Percentiles rank a stretch among this genome's conserved stretches.
These are phyloP conservation scores for Calcarisporium arbuscula DNA, from an alignment of 2,329 filamentous ascomycete genomes.

Conservation along the genomic window DNA sequence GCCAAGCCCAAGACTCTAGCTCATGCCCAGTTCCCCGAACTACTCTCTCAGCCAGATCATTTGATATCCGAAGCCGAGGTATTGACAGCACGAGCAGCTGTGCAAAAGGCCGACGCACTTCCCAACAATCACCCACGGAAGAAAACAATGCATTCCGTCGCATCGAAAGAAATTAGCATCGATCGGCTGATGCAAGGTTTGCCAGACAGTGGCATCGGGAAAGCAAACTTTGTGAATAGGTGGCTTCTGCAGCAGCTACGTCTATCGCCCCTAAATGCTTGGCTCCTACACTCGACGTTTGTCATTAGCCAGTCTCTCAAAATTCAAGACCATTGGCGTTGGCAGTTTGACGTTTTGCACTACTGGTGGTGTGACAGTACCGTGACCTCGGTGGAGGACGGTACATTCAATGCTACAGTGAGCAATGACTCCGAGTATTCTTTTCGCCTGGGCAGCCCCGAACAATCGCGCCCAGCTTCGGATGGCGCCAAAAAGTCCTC, in stretches of 20 bases:
- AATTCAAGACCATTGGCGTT: constrained; percentile 26
- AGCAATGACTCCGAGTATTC: constrained; percentile 18
- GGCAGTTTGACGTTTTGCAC: constrained; percentile 31
- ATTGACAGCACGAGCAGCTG: constrained; percentile 32
- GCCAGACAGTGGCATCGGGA: constrained; percentile 28
- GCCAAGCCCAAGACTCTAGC: constrained; percentile 22
- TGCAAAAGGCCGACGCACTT: constrained; percentile 31
- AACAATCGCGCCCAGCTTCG: constrained; percentile 20
- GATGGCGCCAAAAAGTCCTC: constrained; percentile 12
- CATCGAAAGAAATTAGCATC: constrained; percentile 44
- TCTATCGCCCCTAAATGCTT: constrained; percentile 37
- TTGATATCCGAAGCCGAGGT: constrained; percentile 30
- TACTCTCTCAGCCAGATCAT: constrained; percentile 44
- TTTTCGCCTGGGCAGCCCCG: constrained; percentile 18
- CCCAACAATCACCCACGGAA: constrained; percentile 28
- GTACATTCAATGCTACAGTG: constrained; percentile 9
- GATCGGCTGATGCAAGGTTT: constrained; percentile 33
- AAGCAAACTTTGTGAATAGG: constrained; percentile 39
- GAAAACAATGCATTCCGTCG: constrained; percentile 28
- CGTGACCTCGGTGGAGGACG: constrained; percentile 10
- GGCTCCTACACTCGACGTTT: constrained; percentile 33
- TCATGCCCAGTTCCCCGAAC: constrained; percentile 35
- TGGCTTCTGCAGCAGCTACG: constrained; percentile 49
- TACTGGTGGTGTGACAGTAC: constrained; percentile 30
- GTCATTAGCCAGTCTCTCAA: constrained; percentile 19